Evolutionary conservation across 441 rosid species (phyloP), one percentile per base, ranked within the genome.

Genomic region (Erysimum cheiri): DNA sequence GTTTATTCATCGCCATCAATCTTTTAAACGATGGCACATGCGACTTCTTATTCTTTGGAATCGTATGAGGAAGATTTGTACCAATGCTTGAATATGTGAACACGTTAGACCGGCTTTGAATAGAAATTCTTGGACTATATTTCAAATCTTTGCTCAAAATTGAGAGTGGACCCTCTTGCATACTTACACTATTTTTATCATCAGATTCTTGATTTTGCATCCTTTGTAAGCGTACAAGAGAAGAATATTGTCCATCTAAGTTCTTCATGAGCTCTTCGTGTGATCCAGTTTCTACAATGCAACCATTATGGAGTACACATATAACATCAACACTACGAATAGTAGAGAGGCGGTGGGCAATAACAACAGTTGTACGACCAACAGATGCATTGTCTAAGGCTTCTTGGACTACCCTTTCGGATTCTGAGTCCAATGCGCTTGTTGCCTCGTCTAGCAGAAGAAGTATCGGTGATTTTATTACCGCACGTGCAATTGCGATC

Each of bases 1-100:
- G 93, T 15, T 60, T 41, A 61, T 85, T 87, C 83, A 84, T 59
- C 4, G 47, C 19, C 47, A 43, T 43, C 9, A 43, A n/a, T 41
- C 46, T 41, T 17, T n/a, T 41, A 41, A 41, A 41, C 4, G 46
- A 41, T 41, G 46, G 46, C 17, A 5, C 17, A 41, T n/a, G 46
- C 8, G 0, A 7, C 17, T 41, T 41, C 17, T 41, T 13, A 41
- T 41, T 7, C 17, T n/a, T 41, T 0, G 3, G 46, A 41, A 41
- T 0, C 4, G 8, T 0, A 86, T 90, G 32, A 89, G 0, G 8
- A 41, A 5, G 17, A 0, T n/a, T n/a, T n/a, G 46, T 13, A 41
- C 5, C 46, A 13, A n/a, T 0, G 46, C 46, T 41, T 13, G 46
- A 41, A 41, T 7, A 0, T 0, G 8, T 5, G 17, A n/a, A 0